Evolutionary conservation across 768 basidiomycete species (phyloP), one percentile per base, ranked within the genome.

Genomic region (Suillus brevipes): DNA sequence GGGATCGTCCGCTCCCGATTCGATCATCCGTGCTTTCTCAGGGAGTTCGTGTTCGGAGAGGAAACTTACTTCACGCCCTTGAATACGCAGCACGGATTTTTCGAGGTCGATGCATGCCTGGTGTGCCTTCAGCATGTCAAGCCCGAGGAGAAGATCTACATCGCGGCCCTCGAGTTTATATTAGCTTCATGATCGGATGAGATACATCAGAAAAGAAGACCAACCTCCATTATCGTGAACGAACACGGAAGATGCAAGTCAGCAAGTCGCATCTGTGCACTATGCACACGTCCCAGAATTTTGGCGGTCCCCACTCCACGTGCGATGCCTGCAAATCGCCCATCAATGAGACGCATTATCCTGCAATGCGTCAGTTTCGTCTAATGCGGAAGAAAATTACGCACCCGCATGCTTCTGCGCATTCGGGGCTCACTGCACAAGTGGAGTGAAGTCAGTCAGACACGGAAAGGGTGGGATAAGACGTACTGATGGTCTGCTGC

Each of bases 111-210:
- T 98, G 72, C 89, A 92, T 6, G 95, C 97, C 73, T 97, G 95
- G 75, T 98, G 93, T 0, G 95, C 92, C 77, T 95, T 98, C 66
- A 99, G 87, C 97, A 99, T 99, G 83, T 99, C 97, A n/a, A 99
- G 84, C 8, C 97, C 97, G 49, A 99, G 89, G 4, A 99, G 82
- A n/a, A 99, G 87, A 73, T 99, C 97, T 55, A 99, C 95, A 64
- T 92, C 89, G 38, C 89, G 87, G 43, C 95, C 95, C 92, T 95
- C 64, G 25, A 31, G 16, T 53, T 50, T 28, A 37, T 31, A 31
- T 52, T n/a, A 53, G 36, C 45, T 38, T 31, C 28, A 40, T 61
- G 45, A 16, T 25, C 2, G 7, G 58, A 34, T 20, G 3, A 34
- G 60, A 23, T 47, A 62, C 49, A 62, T 43, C 23, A 7, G 38